Percentiles rank a stretch among this genome's conserved stretches.
Conservation (phyloP, 305 asterid species). For the Fraxinus latifolia region DNA sequence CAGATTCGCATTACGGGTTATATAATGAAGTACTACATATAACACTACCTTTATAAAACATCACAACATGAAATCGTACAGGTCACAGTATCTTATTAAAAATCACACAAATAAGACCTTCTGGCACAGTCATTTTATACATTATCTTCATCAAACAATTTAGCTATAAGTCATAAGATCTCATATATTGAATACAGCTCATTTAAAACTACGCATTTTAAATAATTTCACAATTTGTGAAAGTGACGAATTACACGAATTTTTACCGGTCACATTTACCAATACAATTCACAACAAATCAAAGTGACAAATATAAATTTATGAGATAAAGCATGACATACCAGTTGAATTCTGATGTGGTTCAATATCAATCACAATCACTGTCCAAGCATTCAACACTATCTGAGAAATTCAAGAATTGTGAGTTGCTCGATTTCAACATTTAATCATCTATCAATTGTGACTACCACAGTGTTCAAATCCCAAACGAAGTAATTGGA, state of each 20-base stretch:
- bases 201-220: too few relatives aligned
- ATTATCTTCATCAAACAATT: background rate
- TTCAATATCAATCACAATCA: background rate
- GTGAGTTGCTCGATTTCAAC: background rate
- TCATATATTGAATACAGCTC: background rate
- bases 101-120: background rate
- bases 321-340: background rate
- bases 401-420: too few relatives aligned
- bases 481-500: background rate
- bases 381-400: background rate
- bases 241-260: too few relatives aligned
- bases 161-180: background rate
- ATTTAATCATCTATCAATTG: background rate
- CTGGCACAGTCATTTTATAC: background rate
- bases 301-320: background rate
- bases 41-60: too few relatives aligned
- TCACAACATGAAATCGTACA: background rate
- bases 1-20: too few relatives aligned
- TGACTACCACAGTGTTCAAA: background rate
- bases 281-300: background rate
- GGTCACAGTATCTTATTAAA: background rate
- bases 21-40: too few relatives aligned
- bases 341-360: background rate
- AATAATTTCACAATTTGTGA: background rate
- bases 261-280: background rate